These are phyloP conservation scores for Mortierella sp. DNA, from an alignment of 371 early-diverging fungal species.

Conservation along the genomic window DNA sequence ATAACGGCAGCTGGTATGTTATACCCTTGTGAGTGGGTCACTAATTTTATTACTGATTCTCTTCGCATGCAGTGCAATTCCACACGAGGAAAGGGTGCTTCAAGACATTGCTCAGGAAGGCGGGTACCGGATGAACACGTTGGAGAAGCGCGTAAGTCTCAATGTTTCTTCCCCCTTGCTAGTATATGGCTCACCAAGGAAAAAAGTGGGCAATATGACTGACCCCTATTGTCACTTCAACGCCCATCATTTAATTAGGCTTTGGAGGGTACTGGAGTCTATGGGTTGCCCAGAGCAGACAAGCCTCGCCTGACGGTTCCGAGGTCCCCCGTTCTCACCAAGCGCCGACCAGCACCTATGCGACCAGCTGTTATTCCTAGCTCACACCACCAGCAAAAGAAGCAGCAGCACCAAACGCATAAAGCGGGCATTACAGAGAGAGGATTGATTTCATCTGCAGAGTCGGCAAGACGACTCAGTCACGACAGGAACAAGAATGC, in stretches of 20 bases:
- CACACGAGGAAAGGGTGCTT: conserved; percentile 16
- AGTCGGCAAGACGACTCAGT: conserved; percentile 43
- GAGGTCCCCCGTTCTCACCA: conserved; percentile 41
- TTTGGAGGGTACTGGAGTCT: conserved; percentile 33
- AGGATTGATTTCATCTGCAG: conserved; percentile 45
- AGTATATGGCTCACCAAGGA: too few relatives aligned
- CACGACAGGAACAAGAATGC: conserved; percentile 15
- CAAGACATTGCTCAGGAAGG: conserved; percentile 20
- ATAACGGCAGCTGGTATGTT: too few relatives aligned
- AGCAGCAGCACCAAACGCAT: background rate
- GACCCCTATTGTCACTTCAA: background rate
- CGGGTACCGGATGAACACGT: conserved; percentile 31
- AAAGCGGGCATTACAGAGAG: conserved; percentile 25
- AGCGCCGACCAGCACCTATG: conserved; percentile 27
- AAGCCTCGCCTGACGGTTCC: conserved; percentile 40
- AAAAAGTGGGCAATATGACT: background rate
- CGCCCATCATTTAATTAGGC: background rate
- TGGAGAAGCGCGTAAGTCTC: conserved; percentile 35
- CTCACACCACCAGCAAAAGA: background rate
- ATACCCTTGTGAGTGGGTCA: too few relatives aligned
- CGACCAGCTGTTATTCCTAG: conserved; percentile 19
- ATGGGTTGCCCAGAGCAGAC: conserved; percentile 32
- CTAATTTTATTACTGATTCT: background rate
- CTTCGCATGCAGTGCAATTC: background rate
- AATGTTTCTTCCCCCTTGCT: too few relatives aligned